Base-by-base conservation (phyloP, 225 moss, liverwort and hornwort genomes). In the Bryum argenteum region DNA sequence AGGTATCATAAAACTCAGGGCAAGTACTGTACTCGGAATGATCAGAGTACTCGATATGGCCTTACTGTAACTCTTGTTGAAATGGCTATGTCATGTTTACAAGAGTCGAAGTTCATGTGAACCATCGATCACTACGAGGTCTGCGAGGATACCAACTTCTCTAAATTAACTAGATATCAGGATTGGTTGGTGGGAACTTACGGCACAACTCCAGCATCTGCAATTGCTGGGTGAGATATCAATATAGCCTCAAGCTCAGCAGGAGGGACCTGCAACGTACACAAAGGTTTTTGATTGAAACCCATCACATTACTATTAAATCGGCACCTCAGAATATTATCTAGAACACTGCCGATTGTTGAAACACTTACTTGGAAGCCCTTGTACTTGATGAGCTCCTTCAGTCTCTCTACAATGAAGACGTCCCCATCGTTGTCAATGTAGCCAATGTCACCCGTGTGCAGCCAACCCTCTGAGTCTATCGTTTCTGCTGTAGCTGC, bases 331-430 rank as follows among this genome's bases (percentile, higher is more conserved):
- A 33, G 7, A 2, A 33, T 2, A 33, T 4, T 33, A 33, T 33
- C 5, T 33, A 33, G 4, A 26, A n/a, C n/a, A n/a, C n/a, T n/a
- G n/a, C n/a, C n/a, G n/a, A 2, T 33, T 33, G 5, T 6, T 33
- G 5, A 5, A 33, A 33, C 33, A 33, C 33, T 14, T 44, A 93
- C 97, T 92, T 97, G 97, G 59, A 97, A 97, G 6, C 97, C 97
- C 78, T 97, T 97, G 83, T 92, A 97, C 78, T 97, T 97, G 14
- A 97, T 97, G 43, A 97, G 94, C 77, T 97, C 97, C 72, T 97
- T 97, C 39, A 90, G 81, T 65, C 97, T 81, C 75, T 97, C 97
- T 61, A 97, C 94, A 20, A 97, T 89, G 78, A 90, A 94, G 11
- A 97, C 66, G 72, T 97, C 97, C 60, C 94, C 92, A 56, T 97